Percentiles rank a stretch among this genome's conserved stretches.
Evolutionary conservation across 441 rosid species (phyloP).

Genomic region (Sinapis alba): DNA sequence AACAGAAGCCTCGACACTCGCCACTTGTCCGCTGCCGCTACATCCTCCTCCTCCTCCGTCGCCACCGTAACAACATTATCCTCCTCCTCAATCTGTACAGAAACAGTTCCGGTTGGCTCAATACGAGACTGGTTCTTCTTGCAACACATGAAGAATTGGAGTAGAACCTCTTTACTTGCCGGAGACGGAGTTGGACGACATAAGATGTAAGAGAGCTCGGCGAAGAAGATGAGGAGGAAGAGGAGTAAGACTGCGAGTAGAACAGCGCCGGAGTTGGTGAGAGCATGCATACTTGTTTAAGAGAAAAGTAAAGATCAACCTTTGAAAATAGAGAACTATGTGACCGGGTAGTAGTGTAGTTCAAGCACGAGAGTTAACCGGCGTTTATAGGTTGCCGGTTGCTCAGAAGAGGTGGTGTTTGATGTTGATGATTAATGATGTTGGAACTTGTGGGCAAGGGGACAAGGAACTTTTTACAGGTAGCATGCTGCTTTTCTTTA

Average conservation of each 20-base stretch:
- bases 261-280: conserved; percentile 36
- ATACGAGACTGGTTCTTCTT: conserved; percentile 33
- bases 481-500: conserved; percentile 23
- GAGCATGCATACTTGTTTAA: conserved; percentile 30
- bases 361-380: conserved; percentile 29
- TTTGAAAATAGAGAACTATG: background rate
- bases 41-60: conserved; percentile 13
- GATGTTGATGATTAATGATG: conserved; percentile 40
- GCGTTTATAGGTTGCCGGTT: conserved; percentile 26
- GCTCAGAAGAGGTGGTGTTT: conserved; percentile 20
- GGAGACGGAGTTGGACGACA: conserved; percentile 32
- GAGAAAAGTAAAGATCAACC: background rate
- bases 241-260: conserved; percentile 38
- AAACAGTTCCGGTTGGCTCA: conserved; percentile 32
- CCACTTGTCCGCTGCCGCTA: conserved; percentile 19
- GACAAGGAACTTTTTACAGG: conserved; percentile 39
- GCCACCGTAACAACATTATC: background rate
- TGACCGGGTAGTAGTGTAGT: conserved; percentile 17
- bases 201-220: conserved; percentile 36
- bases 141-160: conserved; percentile 34
- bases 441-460: conserved; percentile 39
- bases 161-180: conserved; percentile 31
- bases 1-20: conserved; percentile 37
- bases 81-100: conserved; percentile 20
- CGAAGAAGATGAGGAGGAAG: conserved; percentile 34